These are phyloP conservation scores for Yarrowia porcina DNA, from an alignment of 805 yeast genomes.

Conservation along the genomic window DNA sequence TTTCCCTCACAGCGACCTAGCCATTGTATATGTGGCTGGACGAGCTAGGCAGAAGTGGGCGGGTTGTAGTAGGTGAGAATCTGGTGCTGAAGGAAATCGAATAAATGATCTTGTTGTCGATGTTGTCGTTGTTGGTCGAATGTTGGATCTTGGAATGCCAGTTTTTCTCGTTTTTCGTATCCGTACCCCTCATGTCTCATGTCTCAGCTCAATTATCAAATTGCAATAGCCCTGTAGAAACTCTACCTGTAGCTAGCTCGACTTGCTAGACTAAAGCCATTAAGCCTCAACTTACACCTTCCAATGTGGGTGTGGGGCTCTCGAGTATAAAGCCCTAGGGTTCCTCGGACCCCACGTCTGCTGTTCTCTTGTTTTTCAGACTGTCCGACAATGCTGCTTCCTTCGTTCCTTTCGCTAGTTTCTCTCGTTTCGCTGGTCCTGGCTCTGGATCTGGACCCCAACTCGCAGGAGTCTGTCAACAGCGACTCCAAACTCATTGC, in stretches of 20 bases:
- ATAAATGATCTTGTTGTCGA: neutral
- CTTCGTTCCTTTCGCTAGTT: conserved; percentile 14
- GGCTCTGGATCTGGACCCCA: conserved; percentile 30
- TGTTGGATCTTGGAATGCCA: too few species aligned
- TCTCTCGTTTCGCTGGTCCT: conserved; percentile 1
- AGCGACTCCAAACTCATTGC: conserved; percentile 60
- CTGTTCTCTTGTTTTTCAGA: too few species aligned
- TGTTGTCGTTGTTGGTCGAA: too few species aligned
- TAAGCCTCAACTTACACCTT: conserved; percentile 20
- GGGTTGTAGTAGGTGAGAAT: too few species aligned
- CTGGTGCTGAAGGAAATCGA: too few species aligned
- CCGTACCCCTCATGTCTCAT: neutral
- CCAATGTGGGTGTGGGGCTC: conserved; percentile 17
- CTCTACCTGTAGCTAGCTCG: neutral
- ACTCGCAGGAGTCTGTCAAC: conserved; percentile 31
- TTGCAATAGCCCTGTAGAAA: conserved; percentile 13
- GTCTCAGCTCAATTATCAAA: neutral
- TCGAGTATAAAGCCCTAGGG: conserved; percentile 19
- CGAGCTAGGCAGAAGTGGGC: too few species aligned
- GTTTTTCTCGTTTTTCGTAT: neutral
- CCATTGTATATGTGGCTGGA: neutral
- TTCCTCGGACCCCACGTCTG: too few species aligned
- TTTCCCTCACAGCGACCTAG: neutral
- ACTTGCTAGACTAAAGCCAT: neutral
- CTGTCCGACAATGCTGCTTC: neutral